A percentile compares a stretch with the other conserved stretches of the same genome.
These are phyloP conservation scores for Collybiopsis luxurians DNA, from an alignment of 768 basidiomycete species.

Conservation along the genomic window DNA sequence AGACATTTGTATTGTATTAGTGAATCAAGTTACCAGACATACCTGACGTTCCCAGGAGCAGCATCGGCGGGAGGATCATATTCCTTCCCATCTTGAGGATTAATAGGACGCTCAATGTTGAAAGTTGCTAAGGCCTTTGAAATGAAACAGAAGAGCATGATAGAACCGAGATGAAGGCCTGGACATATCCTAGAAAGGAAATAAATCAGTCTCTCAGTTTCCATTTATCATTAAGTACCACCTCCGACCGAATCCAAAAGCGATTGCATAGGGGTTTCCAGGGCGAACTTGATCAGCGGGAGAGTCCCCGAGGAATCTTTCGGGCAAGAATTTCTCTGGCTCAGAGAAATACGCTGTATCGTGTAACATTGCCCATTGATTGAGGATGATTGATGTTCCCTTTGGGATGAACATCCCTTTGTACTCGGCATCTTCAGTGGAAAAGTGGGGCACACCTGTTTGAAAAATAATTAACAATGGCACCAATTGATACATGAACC, in stretches of 20 bases:
- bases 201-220: no score
- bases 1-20: no score
- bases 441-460: conserved; percentile 23
- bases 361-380: conserved; percentile 23
- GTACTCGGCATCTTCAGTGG: conserved; percentile 28
- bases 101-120: conserved; percentile 1
- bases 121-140: background rate
- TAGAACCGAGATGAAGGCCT: background rate
- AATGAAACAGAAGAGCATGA: conserved; percentile 3
- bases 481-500: background rate
- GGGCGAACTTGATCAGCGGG: conserved; percentile 1
- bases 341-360: conserved; percentile 5
- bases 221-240: background rate
- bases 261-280: background rate
- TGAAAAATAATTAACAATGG: background rate
- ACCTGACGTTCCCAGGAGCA: conserved; percentile 4
- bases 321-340: background rate
- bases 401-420: conserved; percentile 29
- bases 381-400: conserved; percentile 24
- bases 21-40: no score
- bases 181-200: background rate
- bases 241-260: conserved; percentile 1
- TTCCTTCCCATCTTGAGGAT: background rate
- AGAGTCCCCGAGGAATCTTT: conserved; percentile 1
- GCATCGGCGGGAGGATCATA: conserved; percentile 2